Percentiles rank a stretch among this genome's conserved stretches.
Evolutionary conservation across 2,329 filamentous ascomycete genomes (phyloP).

Genomic region (Bipolaris oryzae): DNA sequence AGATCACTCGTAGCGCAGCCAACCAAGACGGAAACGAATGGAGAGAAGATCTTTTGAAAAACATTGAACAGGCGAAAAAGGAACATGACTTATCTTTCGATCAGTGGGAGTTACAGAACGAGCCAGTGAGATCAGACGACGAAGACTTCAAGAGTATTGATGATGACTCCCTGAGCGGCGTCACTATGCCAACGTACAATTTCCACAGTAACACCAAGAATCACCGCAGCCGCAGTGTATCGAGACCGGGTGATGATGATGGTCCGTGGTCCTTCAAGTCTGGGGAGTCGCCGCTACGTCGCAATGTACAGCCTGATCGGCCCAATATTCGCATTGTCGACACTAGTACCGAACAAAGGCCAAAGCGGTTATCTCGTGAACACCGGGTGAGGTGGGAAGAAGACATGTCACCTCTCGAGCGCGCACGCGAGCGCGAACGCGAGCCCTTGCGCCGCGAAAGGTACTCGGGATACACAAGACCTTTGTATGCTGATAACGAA

Average conservation of each 20-base stretch:
- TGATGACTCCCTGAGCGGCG: background rate
- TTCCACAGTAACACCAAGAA: background rate
- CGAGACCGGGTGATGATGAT: background rate
- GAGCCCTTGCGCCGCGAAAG: background rate
- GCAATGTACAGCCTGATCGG: background rate
- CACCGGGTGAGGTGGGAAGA: background rate
- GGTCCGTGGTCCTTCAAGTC: background rate
- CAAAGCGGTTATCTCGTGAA: background rate
- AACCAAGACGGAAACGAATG: constrained; percentile 4
- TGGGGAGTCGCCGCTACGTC: background rate
- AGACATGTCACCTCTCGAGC: background rate
- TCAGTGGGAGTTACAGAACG: constrained; percentile 7
- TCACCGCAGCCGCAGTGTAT: background rate
- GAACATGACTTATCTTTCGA: background rate
- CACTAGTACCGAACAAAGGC: background rate
- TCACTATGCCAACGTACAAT: constrained; percentile 1
- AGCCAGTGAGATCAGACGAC: background rate
- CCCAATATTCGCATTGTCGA: too few species aligned
- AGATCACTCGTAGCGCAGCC: constrained; percentile 17
- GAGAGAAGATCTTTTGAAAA: background rate
- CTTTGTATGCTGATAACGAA: background rate
- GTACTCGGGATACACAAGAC: background rate
- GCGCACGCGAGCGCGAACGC: too few species aligned
- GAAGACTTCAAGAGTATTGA: background rate
- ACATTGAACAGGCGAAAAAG: background rate